Evolutionary conservation across 352 stramenopile genomes (phyloP).

Genomic region (Nothophytophthora sp.): DNA sequence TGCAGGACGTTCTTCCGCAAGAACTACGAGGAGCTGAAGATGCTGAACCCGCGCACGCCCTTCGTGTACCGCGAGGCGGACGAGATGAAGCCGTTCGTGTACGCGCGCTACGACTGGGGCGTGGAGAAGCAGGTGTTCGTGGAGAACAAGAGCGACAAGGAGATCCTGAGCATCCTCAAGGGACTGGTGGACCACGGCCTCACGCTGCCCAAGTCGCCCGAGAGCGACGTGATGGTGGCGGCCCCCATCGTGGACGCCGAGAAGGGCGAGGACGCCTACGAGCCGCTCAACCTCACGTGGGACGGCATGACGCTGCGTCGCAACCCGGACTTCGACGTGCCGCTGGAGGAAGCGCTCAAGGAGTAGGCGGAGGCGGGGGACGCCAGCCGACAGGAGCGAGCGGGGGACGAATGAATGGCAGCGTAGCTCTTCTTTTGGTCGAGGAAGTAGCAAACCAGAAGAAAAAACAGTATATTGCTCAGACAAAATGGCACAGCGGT

Average conservation of each 20-base stretch:
- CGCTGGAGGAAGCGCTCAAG: conserved; percentile 71
- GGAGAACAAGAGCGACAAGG: conserved; percentile 81
- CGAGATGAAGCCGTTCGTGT: conserved; percentile 88
- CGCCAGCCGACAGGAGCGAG: conserved; percentile 3
- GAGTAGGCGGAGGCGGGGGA: too few relatives aligned
- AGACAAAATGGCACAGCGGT: neutral
- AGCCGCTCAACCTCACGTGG: conserved; percentile 85
- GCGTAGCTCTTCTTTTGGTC: conserved; percentile 1
- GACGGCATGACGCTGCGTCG: conserved; percentile 77
- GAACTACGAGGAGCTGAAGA: conserved; percentile 89
- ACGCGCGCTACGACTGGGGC: conserved; percentile 86
- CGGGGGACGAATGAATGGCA: neutral
- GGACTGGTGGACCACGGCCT: conserved; percentile 75
- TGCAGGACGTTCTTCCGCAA: conserved; percentile 83
- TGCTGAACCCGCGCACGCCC: conserved; percentile 83
- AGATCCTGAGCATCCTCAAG: conserved; percentile 77
- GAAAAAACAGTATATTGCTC: neutral
- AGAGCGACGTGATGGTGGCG: conserved; percentile 79
- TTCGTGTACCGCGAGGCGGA: conserved; percentile 89
- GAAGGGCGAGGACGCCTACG: conserved; percentile 72
- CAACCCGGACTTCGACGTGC: conserved; percentile 86
- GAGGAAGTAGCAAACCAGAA: neutral
- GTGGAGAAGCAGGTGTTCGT: conserved; percentile 85
- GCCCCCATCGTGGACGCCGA: conserved; percentile 73
- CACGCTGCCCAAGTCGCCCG: conserved; percentile 79